Evolutionary conservation across 176 grass and related monocot species (phyloP).

Genomic region (Rhipidocladum racemiflorum): DNA sequence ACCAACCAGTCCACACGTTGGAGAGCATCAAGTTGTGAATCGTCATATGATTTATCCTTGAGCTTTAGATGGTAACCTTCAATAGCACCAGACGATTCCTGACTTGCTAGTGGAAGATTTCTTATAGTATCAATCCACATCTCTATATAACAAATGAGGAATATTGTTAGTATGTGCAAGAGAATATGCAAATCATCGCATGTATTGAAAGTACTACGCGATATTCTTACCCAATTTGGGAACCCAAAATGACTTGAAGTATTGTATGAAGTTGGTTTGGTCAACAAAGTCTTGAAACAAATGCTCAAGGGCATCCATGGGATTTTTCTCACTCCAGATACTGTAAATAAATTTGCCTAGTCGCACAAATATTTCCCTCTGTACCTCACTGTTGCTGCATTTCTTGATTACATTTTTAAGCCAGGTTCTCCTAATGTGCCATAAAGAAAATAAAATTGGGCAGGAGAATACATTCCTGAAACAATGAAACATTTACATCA

Average conservation of each 20-base stretch:
- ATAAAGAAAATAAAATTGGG: conserved; percentile 76
- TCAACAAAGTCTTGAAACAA: conserved; percentile 92
- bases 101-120: conserved; percentile 68
- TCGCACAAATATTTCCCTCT: conserved; percentile 58
- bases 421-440: conserved; percentile 82
- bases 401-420: conserved; percentile 82
- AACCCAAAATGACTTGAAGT: conserved; percentile 91
- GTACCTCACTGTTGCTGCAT: conserved; percentile 73
- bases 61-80: conserved; percentile 93
- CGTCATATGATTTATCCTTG: conserved; percentile 81
- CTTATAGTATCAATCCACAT: conserved; percentile 88
- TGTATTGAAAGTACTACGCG: neutral
- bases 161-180: neutral
- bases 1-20: conserved; percentile 93
- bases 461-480: conserved; percentile 73
- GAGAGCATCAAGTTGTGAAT: conserved; percentile 71
- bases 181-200: conserved; percentile 3
- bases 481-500: conserved; percentile 23
- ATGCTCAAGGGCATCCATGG: conserved; percentile 59
- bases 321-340: conserved; percentile 65
- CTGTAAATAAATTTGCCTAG: conserved; percentile 69
- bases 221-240: conserved; percentile 82
- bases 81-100: conserved; percentile 70
- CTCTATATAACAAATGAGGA: conserved; percentile 49
- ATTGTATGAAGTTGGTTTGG: conserved; percentile 68